phyloP scores from a whole-genome alignment of 139 green algal genomes.

The Chlorella sorokiniana region DNA sequence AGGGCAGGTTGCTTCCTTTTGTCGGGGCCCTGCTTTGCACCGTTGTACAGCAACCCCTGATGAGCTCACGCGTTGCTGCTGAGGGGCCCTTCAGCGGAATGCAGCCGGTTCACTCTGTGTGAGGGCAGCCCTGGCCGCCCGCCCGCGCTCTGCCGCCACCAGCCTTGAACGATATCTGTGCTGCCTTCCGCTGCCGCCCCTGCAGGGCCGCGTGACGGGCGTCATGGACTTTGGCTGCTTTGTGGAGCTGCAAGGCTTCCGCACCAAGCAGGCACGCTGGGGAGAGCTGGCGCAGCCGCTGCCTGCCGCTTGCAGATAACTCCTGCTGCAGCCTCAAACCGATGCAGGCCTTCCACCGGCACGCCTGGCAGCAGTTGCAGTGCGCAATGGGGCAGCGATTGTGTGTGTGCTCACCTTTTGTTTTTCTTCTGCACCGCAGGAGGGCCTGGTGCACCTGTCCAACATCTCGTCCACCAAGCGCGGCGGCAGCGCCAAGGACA shows the following conservation, averaged over 20 bases:
- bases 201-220: conserved; percentile 66
- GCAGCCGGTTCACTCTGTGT: too few relatives aligned
- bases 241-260: conserved; percentile 85
- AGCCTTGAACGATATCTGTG: background rate
- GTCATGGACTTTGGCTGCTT: conserved; percentile 98
- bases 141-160: background rate
- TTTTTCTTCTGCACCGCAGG: conserved; percentile 21
- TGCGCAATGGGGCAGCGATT: too few relatives aligned
- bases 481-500: conserved; percentile 45
- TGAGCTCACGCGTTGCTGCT: too few relatives aligned
- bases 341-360: too few relatives aligned
- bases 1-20: background rate
- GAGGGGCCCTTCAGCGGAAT: too few relatives aligned
- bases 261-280: conserved; percentile 48
- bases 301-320: too few relatives aligned
- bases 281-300: too few relatives aligned
- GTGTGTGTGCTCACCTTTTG: background rate
- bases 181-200: too few relatives aligned
- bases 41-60: too few relatives aligned
- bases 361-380: too few relatives aligned
- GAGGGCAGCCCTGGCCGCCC: too few relatives aligned
- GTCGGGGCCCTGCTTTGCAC: background rate
- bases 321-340: too few relatives aligned
- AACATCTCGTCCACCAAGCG: conserved; percentile 74
- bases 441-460: conserved; percentile 93